phyloP scores from a whole-genome alignment of 768 basidiomycete genomes.

The Boletus speciosus region DNA sequence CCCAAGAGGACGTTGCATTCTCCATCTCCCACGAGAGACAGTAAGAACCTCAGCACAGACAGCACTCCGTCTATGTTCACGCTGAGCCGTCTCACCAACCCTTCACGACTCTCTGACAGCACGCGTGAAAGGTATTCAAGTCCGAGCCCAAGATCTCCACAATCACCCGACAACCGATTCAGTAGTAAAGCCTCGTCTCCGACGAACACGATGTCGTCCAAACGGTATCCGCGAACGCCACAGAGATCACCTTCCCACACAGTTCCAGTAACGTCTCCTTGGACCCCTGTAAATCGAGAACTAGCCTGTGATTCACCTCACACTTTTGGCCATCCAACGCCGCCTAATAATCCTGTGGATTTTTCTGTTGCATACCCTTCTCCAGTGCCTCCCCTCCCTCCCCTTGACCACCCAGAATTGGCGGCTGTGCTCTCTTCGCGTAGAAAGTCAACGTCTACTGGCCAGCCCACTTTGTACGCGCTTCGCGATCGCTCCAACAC shows the following conservation, averaged over 20 bases:
- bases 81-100: constrained; percentile 16
- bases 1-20: constrained; percentile 15
- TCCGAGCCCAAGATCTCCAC: constrained; percentile 15
- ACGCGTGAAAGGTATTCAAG: constrained; percentile 7
- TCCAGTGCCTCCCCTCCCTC: constrained; percentile 51
- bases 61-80: constrained; percentile 21
- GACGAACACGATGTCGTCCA: constrained; percentile 27
- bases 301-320: constrained; percentile 34
- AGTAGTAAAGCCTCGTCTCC: constrained; percentile 32
- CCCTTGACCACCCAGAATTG: constrained; percentile 43
- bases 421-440: constrained; percentile 20
- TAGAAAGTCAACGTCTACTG: constrained; percentile 11
- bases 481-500: constrained; percentile 26
- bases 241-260: constrained; percentile 20
- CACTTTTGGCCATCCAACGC: constrained; percentile 41
- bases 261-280: constrained; percentile 12
- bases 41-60: constrained; percentile 11
- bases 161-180: constrained; percentile 15
- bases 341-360: constrained; percentile 20
- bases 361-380: constrained; percentile 30
- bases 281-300: constrained; percentile 28
- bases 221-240: constrained; percentile 25
- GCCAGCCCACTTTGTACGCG: constrained; percentile 1
- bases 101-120: constrained; percentile 13
- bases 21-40: constrained; percentile 18